Conservation (phyloP, 192 early-diverging fungal genomes). For the Backusella mclennaniae region DNA sequence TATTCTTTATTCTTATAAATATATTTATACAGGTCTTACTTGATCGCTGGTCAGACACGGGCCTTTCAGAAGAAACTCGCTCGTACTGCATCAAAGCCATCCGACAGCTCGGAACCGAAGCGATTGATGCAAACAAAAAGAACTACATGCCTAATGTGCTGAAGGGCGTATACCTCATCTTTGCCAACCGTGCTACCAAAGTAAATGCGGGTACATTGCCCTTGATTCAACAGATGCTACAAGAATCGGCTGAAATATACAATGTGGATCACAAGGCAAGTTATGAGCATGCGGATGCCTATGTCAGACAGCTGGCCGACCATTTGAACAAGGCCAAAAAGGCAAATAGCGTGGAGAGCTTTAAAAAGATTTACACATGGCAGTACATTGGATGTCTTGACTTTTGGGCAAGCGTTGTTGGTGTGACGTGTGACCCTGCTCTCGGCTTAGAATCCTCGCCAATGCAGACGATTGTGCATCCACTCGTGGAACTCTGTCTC, state of each 20-base stretch:
- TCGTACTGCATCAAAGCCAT: conserved; percentile 70
- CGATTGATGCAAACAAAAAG: conserved; percentile 14
- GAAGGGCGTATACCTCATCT: conserved; percentile 82
- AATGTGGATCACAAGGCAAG: conserved; percentile 71
- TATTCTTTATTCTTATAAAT: neutral
- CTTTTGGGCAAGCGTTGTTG: conserved; percentile 82
- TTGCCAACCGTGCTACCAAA: conserved; percentile 67
- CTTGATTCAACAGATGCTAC: conserved; percentile 83
- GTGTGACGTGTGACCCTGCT: conserved; percentile 59
- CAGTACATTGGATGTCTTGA: conserved; percentile 88
- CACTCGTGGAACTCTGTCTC: conserved; percentile 74
- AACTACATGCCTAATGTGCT: conserved; percentile 38
- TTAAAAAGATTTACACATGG: conserved; percentile 94
- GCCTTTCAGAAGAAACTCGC: conserved; percentile 62
- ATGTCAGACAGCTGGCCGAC: conserved; percentile 88
- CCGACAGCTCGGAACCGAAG: conserved; percentile 38
- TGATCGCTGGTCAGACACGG: conserved; percentile 49
- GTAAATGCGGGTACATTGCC: conserved; percentile 72
- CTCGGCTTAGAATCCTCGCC: conserved; percentile 30
- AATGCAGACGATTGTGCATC: conserved; percentile 70
- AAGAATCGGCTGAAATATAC: conserved; percentile 86
- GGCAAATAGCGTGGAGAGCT: conserved; percentile 77
- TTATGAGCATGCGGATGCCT: conserved; percentile 88
- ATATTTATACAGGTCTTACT: conserved; percentile 39
- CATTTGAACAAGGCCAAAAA: conserved; percentile 84